These are phyloP conservation scores for Suhomyces sp. DNA, from an alignment of 805 yeast species.

Conservation along the genomic window DNA sequence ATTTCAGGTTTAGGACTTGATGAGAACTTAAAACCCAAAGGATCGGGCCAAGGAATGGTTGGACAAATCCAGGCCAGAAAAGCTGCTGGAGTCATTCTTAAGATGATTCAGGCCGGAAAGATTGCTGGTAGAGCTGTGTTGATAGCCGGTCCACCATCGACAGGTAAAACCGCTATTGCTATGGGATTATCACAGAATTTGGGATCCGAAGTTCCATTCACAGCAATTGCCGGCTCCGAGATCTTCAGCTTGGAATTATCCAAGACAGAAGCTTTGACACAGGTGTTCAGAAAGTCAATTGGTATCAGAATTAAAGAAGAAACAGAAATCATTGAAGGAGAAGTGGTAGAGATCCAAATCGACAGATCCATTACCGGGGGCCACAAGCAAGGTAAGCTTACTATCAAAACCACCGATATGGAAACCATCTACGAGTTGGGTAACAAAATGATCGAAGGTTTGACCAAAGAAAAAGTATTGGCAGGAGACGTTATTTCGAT, in stretches of 20 bases:
- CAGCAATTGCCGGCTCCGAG: constrained; percentile 93
- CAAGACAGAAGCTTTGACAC: constrained; percentile 94
- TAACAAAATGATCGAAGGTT: constrained; percentile 88
- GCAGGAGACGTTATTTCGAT: constrained; percentile 97
- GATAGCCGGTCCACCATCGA: constrained; percentile 97
- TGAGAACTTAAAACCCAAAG: constrained; percentile 81
- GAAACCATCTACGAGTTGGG: constrained; percentile 97
- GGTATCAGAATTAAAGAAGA: constrained; percentile 96
- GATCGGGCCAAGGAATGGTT: constrained; percentile 87
- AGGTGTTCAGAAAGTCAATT: constrained; percentile 92
- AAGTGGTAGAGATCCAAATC: constrained; percentile 94
- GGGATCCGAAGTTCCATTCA: constrained; percentile 85
- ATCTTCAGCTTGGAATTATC: constrained; percentile 87
- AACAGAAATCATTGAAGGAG: constrained; percentile 97
- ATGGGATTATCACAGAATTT: constrained; percentile 82
- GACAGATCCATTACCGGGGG: constrained; percentile 96
- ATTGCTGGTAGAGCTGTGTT: constrained; percentile 96
- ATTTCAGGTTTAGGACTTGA: constrained; percentile 96
- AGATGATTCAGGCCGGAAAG: constrained; percentile 89
- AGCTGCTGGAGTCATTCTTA: constrained; percentile 92
- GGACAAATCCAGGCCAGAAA: constrained; percentile 93
- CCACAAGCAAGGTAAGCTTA: constrained; percentile 95
- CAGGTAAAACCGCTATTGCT: constrained; percentile 98
- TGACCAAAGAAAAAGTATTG: constrained; percentile 89
- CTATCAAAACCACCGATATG: constrained; percentile 97